Evolutionary conservation across 768 basidiomycete species (phyloP), one percentile per base, ranked within the genome.

Genomic region (Lyophyllum shimeji): DNA sequence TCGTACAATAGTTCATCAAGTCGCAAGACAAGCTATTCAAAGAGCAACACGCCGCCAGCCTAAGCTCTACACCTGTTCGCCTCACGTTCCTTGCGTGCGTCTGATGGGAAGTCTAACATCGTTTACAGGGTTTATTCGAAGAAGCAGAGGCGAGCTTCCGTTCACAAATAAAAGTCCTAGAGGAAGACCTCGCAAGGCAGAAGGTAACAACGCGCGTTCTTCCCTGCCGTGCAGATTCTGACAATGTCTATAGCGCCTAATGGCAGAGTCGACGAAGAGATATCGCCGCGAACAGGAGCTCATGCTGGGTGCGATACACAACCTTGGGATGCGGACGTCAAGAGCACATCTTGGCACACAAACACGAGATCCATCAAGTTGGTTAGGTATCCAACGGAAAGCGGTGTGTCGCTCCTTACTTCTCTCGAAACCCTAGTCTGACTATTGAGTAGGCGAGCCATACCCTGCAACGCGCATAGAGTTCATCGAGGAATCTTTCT

Each of bases 1-100:
- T 20, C 7, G 18, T 37, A 21, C n/a, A 21, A 31, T 54, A 95
- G 91, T 95, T 96, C 71, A 93, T 98, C 75, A 93, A 93, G 68
- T 81, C 86, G 29, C 95, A 96, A 69, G 94, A 97, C 72, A 90
- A 89, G 60, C 76, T 93, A 25, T 89, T 95, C 73, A 89, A 89
- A 61, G 90, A 93, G 65, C 87, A 88, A 64, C 85, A 87, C 48
- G 83, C 85, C 4, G 82, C 84, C 49, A 80, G 78, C 61, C 75
- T 73, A 27, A 76, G 74, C 20, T 63, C 71, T 52, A 65, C 75
- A 31, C 70, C 81, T 39, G 86, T 86, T 60, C 59, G 77, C 69
- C 39, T 46, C 58, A 2, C 18, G 21, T 5, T 46, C 39, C 2
- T 57, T 47, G 18, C 24, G 15, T 39, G 46, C 40, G 13, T 31